Evolutionary conservation across 2,329 filamentous ascomycete genomes (phyloP).

Genomic region (Phaeosphaeria sp.): DNA sequence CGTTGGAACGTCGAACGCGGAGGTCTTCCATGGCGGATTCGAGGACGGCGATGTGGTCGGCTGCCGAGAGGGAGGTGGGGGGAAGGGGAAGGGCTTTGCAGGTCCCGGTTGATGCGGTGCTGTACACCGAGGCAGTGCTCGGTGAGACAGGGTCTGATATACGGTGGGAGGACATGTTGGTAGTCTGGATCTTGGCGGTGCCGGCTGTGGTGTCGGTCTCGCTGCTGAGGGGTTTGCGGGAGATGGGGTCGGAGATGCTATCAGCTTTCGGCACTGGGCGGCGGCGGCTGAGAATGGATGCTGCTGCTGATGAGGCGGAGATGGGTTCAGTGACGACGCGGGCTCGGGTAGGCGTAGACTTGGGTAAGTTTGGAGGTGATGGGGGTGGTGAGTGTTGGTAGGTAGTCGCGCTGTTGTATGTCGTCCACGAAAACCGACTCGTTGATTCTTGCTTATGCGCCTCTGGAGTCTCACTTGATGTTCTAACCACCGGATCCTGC

Average conservation of each 20-base stretch:
- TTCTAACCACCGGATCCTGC: slow-evolving; percentile 27
- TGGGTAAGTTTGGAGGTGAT: slow-evolving; percentile 49
- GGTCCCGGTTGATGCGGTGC: slow-evolving; percentile 22
- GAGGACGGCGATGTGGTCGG: slow-evolving; percentile 45
- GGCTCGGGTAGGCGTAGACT: slow-evolving; percentile 13
- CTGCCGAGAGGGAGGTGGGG: slow-evolving; percentile 41
- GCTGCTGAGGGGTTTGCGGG: slow-evolving; percentile 35
- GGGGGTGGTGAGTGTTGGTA: slow-evolving; percentile 52
- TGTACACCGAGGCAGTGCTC: slow-evolving; percentile 31
- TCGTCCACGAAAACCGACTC: slow-evolving; percentile 41
- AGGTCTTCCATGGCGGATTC: slow-evolving; percentile 50
- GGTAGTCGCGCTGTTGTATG: slow-evolving; percentile 45
- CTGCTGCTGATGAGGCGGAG: slow-evolving; percentile 32
- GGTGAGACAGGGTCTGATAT: slow-evolving; percentile 21
- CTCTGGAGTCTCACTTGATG: slow-evolving; percentile 29
- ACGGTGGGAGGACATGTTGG: slow-evolving; percentile 6
- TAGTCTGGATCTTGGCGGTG: slow-evolving; percentile 12
- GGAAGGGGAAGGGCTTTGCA: slow-evolving; percentile 48
- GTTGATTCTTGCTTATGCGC: slow-evolving; percentile 24
- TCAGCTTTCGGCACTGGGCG: slow-evolving; percentile 38
- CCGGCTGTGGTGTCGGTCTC: slow-evolving; percentile 9
- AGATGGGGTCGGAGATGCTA: slow-evolving; percentile 17
- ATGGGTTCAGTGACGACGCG: slow-evolving; percentile 32
- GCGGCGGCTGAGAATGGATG: slow-evolving; percentile 41
- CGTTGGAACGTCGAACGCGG: slow-evolving; percentile 45